Evolutionary conservation across 768 basidiomycete genomes (phyloP).

Genomic region (Podaxis carcinomalis): DNA sequence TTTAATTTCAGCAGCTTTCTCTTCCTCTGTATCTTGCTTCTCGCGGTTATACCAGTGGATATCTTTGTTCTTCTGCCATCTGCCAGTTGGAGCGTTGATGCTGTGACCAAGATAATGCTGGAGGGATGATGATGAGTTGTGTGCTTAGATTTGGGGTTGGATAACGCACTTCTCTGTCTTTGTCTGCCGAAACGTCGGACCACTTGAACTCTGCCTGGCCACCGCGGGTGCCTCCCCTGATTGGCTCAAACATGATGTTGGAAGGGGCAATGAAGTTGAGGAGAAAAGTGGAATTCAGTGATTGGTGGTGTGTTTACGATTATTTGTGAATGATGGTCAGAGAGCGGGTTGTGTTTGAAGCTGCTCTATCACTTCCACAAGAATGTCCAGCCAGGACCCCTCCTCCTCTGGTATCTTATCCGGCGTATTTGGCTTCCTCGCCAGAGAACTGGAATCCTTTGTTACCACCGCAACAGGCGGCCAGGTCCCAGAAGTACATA

Average conservation of each 20-base stretch:
- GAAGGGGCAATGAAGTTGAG: background rate
- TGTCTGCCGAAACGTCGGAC: conserved; percentile 87
- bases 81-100: conserved; percentile 89
- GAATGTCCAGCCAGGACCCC: conserved; percentile 5
- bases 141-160: background rate
- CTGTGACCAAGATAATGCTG: conserved; percentile 95
- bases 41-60: conserved; percentile 94
- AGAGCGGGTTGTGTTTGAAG: background rate
- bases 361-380: background rate
- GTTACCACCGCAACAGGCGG: conserved; percentile 58
- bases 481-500: conserved; percentile 4
- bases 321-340: background rate
- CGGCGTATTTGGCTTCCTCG: conserved; percentile 65
- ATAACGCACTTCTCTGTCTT: conserved; percentile 77
- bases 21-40: conserved; percentile 31
- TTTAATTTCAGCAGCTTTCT: conserved; percentile 69
- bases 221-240: conserved; percentile 87
- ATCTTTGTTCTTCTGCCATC: conserved; percentile 98
- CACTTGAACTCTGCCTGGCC: conserved; percentile 91
- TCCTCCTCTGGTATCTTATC: conserved; percentile 44
- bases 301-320: background rate
- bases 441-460: conserved; percentile 69
- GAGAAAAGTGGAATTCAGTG: too few species aligned
- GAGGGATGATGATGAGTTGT: conserved; percentile 8
- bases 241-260: conserved; percentile 70